These are phyloP conservation scores for Calonectria ilicicola DNA, from an alignment of 2,329 filamentous ascomycete genomes.

Conservation along the genomic window DNA sequence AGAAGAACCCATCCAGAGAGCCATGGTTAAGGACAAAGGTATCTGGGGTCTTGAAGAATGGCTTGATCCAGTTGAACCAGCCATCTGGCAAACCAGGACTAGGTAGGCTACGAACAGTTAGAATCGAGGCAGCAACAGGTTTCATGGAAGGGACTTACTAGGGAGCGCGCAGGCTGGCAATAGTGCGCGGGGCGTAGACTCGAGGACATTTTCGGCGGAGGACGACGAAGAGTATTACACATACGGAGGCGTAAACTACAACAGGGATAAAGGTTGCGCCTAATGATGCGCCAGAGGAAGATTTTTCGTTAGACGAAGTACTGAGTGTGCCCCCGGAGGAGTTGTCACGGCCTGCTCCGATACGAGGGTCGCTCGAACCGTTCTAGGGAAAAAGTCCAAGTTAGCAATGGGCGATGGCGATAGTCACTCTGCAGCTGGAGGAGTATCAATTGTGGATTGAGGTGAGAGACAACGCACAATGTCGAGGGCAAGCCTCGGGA, in stretches of 20 bases:
- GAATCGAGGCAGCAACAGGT: constrained; percentile 28
- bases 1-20: constrained; percentile 91
- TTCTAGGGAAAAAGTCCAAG: not conserved
- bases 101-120: constrained; percentile 59
- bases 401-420: not conserved
- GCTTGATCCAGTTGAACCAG: constrained; percentile 74
- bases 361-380: constrained; percentile 46
- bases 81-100: constrained; percentile 70
- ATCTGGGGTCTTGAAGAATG: constrained; percentile 78
- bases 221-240: constrained; percentile 61
- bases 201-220: constrained; percentile 61
- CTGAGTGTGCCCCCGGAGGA: constrained; percentile 51
- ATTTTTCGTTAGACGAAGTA: constrained; percentile 46
- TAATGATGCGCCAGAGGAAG: constrained; percentile 50
- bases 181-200: constrained; percentile 67
- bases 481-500: not conserved
- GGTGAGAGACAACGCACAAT: not conserved
- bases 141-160: constrained; percentile 46
- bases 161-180: constrained; percentile 60
- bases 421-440: not conserved
- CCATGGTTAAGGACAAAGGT: constrained; percentile 89
- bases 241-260: constrained; percentile 61
- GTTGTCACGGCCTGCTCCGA: constrained; percentile 50
- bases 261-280: constrained; percentile 67
- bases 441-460: not conserved